Percentiles rank a stretch among this genome's conserved stretches.
Evolutionary conservation across 2,329 filamentous ascomycete genomes (phyloP).

Genomic region (Phyllachora maydis): DNA sequence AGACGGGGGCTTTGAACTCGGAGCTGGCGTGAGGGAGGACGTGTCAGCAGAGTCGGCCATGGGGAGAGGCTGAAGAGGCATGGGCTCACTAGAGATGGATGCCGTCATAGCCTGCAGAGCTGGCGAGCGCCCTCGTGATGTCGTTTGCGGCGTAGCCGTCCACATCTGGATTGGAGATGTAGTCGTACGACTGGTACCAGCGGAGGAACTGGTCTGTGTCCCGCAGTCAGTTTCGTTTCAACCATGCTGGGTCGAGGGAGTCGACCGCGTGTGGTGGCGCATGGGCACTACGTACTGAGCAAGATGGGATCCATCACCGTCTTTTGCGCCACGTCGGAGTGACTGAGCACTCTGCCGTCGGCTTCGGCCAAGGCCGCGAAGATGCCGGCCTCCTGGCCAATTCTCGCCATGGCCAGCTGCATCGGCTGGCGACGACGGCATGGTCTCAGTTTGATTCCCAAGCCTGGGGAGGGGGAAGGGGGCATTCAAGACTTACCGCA

Average conservation of each 20-base stretch:
- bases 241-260: neutral
- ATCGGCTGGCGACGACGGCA: neutral
- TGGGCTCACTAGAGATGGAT: conserved; percentile 1
- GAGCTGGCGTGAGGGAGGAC: neutral
- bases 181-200: neutral
- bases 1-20: neutral
- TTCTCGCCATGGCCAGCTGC: conserved; percentile 1
- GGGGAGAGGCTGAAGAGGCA: neutral
- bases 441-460: neutral
- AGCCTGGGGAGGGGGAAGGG: neutral
- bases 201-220: neutral
- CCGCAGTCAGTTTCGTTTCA: no score
- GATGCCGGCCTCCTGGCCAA: neutral
- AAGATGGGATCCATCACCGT: neutral
- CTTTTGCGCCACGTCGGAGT: neutral
- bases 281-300: neutral
- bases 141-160: neutral
- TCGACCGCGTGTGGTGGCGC: neutral
- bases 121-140: neutral
- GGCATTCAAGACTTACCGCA: neutral
- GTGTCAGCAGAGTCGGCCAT: neutral
- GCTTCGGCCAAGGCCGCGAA: neutral
- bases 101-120: neutral
- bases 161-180: neutral
- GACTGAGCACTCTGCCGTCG: neutral